These are phyloP conservation scores for Syzygium malaccense DNA, from an alignment of 441 rosid genomes.

Conservation along the genomic window DNA sequence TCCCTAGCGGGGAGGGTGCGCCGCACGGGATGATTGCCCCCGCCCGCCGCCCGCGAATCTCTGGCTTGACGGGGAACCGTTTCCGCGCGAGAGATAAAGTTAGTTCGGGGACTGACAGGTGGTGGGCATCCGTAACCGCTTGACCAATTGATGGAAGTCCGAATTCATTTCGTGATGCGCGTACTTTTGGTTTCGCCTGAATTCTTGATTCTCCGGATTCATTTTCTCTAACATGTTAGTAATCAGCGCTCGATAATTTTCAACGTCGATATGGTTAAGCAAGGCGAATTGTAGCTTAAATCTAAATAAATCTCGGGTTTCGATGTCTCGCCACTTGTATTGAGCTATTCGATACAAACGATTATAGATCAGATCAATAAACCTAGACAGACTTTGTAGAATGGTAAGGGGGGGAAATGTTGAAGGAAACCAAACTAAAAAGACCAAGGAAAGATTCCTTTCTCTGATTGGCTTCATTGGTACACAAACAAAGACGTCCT, in stretches of 20 bases:
- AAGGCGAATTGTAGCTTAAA: accelerated
- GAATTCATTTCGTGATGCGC: not conserved
- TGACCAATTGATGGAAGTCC: not conserved
- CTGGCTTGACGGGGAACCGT: not conserved
- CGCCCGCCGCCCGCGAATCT: not conserved
- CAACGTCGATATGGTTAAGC: accelerated
- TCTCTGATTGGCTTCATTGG: not conserved
- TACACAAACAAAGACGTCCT: not conserved
- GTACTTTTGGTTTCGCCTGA: not conserved
- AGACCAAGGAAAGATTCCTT: not conserved
- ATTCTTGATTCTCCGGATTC: not conserved
- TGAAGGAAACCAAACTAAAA: not conserved
- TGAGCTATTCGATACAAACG: not conserved
- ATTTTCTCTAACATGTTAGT: not conserved
- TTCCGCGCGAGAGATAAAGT: not conserved
- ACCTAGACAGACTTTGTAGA: not conserved
- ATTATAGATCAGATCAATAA: no score
- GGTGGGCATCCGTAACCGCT: not conserved
- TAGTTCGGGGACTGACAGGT: not conserved
- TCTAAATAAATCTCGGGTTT: not conserved
- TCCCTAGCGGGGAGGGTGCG: not conserved
- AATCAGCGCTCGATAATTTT: not conserved
- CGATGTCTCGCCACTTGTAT: no score
- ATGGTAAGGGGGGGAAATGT: no score
- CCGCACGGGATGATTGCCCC: not conserved